Evolutionary conservation across 345 rosid species (phyloP).

Genomic region (Geranium rotundifolium): DNA sequence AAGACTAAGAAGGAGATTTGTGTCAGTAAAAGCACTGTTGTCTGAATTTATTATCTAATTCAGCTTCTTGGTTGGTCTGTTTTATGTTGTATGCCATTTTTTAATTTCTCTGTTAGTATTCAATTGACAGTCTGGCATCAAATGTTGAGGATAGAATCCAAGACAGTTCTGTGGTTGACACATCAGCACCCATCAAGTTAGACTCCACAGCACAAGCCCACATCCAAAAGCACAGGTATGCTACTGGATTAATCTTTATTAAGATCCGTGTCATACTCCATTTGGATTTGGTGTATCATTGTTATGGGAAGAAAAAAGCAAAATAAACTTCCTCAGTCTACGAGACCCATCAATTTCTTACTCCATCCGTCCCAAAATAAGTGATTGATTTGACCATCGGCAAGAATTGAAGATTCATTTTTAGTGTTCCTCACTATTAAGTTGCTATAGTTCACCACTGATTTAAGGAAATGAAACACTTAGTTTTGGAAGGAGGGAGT

Average conservation of each 20-base stretch:
- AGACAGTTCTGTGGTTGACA: slow-evolving; percentile 25
- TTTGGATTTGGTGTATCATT: too few species aligned
- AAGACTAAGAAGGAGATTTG: slow-evolving; percentile 67
- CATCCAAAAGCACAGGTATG: slow-evolving; percentile 76
- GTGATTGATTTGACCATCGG: too few species aligned
- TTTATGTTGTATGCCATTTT: background rate
- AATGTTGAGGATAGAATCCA: slow-evolving; percentile 33
- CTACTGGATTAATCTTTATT: slow-evolving; percentile 2
- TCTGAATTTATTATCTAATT: slow-evolving; percentile 4
- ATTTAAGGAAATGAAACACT: too few species aligned
- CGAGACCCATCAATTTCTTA: too few species aligned
- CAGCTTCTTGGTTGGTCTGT: background rate
- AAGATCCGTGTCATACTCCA: too few species aligned
- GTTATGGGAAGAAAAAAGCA: too few species aligned
- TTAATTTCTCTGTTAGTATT: slow-evolving; percentile 3
- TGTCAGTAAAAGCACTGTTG: slow-evolving; percentile 28
- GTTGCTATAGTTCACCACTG: too few species aligned
- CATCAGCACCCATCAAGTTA: slow-evolving; percentile 48
- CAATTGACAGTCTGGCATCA: slow-evolving; percentile 33
- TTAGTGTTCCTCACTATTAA: too few species aligned
- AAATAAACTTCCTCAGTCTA: too few species aligned
- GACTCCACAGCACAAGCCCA: slow-evolving; percentile 54
- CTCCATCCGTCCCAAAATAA: too few species aligned
- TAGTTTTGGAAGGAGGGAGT: too few species aligned
- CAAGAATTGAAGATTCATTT: too few species aligned